Evolutionary conservation across 106 monocot species (phyloP), one percentile per base, ranked within the genome.

Genomic region (Narthecium ossifragum): DNA sequence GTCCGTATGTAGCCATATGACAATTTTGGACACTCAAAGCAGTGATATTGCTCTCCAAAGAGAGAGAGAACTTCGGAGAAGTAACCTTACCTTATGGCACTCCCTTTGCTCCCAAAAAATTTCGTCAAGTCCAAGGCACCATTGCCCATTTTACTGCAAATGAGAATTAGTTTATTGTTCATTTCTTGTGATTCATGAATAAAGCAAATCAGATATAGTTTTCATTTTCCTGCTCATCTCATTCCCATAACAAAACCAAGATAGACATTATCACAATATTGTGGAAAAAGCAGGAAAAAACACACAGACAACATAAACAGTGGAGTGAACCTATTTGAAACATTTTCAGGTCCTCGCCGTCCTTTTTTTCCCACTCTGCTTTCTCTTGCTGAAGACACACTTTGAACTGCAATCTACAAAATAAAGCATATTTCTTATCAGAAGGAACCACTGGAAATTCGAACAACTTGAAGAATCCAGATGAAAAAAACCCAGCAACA

Each of bases 91-190:
- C 85, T 65, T 59, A 92, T 50, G 8, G 83, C 69, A 56, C 76
- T 86, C 51, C 79, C 91, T 92, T 86, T 92, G 70, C 64, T 75
- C 30, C 91, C 79, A 65, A 92, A 92, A 52, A 83, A 77, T 70
- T 80, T 92, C 27, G 57, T 37, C 55, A 92, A 64, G 57, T 92
- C 91, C 46, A 86, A 40, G 25, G 83, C 72, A 57, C 66, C 81
- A 53, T 73, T 79, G 26, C 71, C 61, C 26, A 72, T 40, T 83
- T 80, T 92, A 65, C 85, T 85, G 74, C 66, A 65, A 53, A 67
- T 38, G 13, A 49, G 0, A 61, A 34, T 22, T 27, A 56, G 12
- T 39, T 17, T 10, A 12, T 25, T 3, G 37, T 24, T 31, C 24
- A 25, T 55, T 57, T 40, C 46, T 12, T 5, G 12, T 30, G 12